Evolutionary conservation across 1,139 yeast genomes (phyloP).

Genomic region (Nematodospora anomalae): DNA sequence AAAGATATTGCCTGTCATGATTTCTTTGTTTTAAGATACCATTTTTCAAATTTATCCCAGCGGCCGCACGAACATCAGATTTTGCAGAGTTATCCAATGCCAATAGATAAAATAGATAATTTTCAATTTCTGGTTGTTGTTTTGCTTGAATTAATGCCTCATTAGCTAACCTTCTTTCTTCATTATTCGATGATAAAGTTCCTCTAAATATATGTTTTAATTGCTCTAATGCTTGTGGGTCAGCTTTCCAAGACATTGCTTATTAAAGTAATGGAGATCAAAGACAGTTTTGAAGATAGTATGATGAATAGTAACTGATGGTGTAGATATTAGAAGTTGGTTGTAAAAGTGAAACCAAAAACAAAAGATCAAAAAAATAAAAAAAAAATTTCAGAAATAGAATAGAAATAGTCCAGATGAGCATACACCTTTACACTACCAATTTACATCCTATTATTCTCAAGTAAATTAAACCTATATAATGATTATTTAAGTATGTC

Average conservation of each 20-base stretch:
- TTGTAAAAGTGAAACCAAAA: neutral
- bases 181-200: conserved; percentile 59
- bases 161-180: conserved; percentile 59
- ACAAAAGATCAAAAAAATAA: too few relatives aligned
- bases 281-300: neutral
- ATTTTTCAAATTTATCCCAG: conserved; percentile 85
- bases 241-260: conserved; percentile 57
- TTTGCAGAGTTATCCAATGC: conserved; percentile 48
- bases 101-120: conserved; percentile 71
- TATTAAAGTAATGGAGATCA: neutral
- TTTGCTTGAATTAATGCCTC: conserved; percentile 70
- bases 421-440: conserved; percentile 4
- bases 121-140: conserved; percentile 70
- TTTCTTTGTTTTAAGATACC: conserved; percentile 44
- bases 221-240: conserved; percentile 59
- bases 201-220: conserved; percentile 63
- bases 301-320: neutral
- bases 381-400: neutral
- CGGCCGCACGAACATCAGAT: conserved; percentile 76
- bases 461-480: neutral
- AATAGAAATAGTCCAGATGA: neutral
- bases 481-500: conserved; percentile 16
- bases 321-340: neutral
- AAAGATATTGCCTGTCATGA: conserved; percentile 51
- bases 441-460: neutral